phyloP scores from a whole-genome alignment of 192 early-diverging fungal species.

The Entomortierella parvispora region DNA sequence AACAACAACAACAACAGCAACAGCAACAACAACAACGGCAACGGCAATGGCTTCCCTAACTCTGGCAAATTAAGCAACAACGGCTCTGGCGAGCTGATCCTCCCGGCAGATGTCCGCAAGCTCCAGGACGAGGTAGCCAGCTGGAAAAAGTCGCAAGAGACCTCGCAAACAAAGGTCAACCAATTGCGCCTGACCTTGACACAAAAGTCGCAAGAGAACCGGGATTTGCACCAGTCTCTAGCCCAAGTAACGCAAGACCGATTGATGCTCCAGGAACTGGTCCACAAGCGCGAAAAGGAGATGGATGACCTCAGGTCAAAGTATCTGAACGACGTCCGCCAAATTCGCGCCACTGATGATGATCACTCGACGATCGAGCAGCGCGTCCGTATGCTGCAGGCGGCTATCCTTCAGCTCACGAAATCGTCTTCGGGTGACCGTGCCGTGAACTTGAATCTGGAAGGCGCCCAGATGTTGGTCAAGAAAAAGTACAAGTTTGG shows the following conservation, averaged over 20 bases:
- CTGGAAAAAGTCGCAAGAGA: conserved; percentile 47
- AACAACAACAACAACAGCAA: conserved; percentile 5
- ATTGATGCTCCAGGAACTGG: conserved; percentile 39
- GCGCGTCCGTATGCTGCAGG: conserved; percentile 52
- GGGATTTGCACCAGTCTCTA: conserved; percentile 27
- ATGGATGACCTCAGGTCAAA: conserved; percentile 48
- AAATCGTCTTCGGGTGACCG: conserved; percentile 44
- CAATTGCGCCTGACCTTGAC: conserved; percentile 36
- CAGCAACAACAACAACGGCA: conserved; percentile 1
- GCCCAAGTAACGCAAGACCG: conserved; percentile 44
- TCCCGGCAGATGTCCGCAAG: conserved; percentile 30
- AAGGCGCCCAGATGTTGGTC: conserved; percentile 36
- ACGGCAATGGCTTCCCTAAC: conserved; percentile 9
- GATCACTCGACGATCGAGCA: conserved; percentile 53
- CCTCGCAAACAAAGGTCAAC: conserved; percentile 25
- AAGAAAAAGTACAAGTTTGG: conserved; percentile 48
- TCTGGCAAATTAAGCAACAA: conserved; percentile 9
- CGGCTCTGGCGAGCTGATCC: not conserved
- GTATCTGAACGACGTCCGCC: conserved; percentile 49
- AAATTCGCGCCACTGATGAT: conserved; percentile 59
- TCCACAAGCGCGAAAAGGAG: conserved; percentile 52
- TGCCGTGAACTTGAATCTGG: conserved; percentile 42
- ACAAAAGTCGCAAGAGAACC: conserved; percentile 50
- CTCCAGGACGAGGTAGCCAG: conserved; percentile 38
- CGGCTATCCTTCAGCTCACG: conserved; percentile 43